These are phyloP conservation scores for Parachlorella kessleri DNA, from an alignment of 139 green algal genomes.

Conservation along the genomic window DNA sequence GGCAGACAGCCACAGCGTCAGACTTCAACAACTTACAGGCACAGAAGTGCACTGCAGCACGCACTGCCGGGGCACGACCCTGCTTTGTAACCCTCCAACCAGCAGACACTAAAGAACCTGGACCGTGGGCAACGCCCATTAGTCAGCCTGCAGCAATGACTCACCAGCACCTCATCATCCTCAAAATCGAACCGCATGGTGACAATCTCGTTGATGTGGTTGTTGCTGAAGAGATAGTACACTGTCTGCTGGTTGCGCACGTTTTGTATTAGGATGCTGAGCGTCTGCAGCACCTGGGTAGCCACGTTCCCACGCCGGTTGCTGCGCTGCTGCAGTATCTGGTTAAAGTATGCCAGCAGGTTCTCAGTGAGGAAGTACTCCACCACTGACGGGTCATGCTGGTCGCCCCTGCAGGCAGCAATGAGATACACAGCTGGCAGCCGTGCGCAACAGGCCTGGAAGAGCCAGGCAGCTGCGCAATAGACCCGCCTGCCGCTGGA, in stretches of 20 bases:
- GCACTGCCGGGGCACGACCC: too few species aligned
- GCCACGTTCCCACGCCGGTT: conserved; percentile 84
- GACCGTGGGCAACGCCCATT: neutral
- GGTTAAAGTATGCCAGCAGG: conserved; percentile 86
- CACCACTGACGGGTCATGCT: conserved; percentile 92
- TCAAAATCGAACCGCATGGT: conserved; percentile 91
- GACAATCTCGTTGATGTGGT: conserved; percentile 97
- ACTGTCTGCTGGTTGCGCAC: conserved; percentile 85
- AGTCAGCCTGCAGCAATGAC: neutral
- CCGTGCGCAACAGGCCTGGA: too few species aligned
- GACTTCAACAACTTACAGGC: too few species aligned
- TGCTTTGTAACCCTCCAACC: neutral
- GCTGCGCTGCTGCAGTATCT: conserved; percentile 77
- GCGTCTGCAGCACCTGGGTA: conserved; percentile 86
- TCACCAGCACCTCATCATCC: conserved; percentile 89
- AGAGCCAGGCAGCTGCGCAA: too few species aligned
- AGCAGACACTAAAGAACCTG: neutral
- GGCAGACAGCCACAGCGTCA: too few species aligned
- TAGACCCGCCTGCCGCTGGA: too few species aligned
- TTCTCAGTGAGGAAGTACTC: conserved; percentile 98
- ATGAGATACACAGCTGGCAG: too few species aligned
- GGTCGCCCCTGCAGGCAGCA: conserved; percentile 89
- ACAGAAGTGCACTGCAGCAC: too few species aligned
- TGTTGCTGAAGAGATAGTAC: conserved; percentile 97
- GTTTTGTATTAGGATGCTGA: conserved; percentile 98